Base-by-base conservation (phyloP, 495 filamentous ascomycete genomes). In the Penicillium goetzii region DNA sequence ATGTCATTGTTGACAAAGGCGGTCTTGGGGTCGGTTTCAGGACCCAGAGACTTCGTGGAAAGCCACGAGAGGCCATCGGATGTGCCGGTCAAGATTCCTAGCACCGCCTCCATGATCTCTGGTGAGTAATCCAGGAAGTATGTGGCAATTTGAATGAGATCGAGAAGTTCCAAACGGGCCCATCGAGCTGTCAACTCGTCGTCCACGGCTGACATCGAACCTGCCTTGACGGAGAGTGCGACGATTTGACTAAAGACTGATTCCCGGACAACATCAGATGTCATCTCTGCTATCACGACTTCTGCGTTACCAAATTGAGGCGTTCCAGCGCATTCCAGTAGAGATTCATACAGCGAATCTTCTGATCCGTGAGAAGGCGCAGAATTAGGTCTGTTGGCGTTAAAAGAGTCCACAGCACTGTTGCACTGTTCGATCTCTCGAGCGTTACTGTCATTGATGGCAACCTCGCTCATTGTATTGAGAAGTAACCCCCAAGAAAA, bases 401-500 rank as follows among this genome's bases (percentile, higher is more conserved):
- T 72, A 40, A 81, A 79, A 12, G 81, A 82, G 57, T 86, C 82
- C 32, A 88, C 81, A 26, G 88, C 87, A 56, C 78, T 84, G 61
- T 87, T 80, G 33, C 86, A 86, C 64, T 88, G 86, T 45, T 86
- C 78, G n/a, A 84, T 56, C 63, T 90, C 89, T 58, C 84, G 79
- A 33, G 75, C 79, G 52, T 90, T 85, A 50, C 81, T 84, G 40
- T 86, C 79, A 49, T 78, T 77, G 33, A 84, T 76, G 52, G 86
- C 89, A 3, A 82, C 77, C 34, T 88, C 76, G 68, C 83, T 81
- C 79, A 92, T 85, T 8, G 82, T 82, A 64, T 91, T 81, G n/a
- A 92, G 74, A 21, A 96, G 83, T 53, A 92, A 73, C 11, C 87
- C 84, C 92, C 92, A 97, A 10, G 90, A 85, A 58, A 92, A 89